Evolutionary conservation across 441 rosid genomes (phyloP).

Genomic region (Adansonia madagascariensis): DNA sequence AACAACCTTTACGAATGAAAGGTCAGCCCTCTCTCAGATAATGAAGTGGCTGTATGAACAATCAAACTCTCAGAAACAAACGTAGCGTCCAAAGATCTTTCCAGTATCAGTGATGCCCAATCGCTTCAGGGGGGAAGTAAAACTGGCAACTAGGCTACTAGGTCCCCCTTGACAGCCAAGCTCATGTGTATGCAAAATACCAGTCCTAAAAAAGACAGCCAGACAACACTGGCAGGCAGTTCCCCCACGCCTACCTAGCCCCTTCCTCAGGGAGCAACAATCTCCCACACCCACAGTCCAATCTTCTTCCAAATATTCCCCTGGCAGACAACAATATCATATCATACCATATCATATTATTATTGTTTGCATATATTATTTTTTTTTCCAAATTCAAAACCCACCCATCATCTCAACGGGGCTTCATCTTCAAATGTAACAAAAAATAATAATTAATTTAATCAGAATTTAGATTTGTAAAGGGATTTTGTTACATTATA

Average conservation of each 20-base stretch:
- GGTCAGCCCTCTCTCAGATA: neutral
- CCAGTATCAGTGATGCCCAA: constrained; percentile 7
- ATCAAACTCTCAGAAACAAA: neutral
- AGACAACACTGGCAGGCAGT: constrained; percentile 30
- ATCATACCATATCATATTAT: neutral
- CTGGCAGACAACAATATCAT: neutral
- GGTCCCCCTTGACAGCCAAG: constrained; percentile 30
- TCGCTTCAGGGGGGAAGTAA: neutral
- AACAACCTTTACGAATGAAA: neutral
- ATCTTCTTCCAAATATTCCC: constrained; percentile 35
- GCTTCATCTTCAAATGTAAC: neutral
- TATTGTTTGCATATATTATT: too few species aligned
- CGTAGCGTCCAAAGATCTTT: constrained; percentile 24
- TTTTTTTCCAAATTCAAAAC: neutral
- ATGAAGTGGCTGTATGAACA: neutral
- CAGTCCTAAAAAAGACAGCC: constrained; percentile 12
- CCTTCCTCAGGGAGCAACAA: constrained; percentile 35
- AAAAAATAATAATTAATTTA: neutral
- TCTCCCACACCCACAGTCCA: too few species aligned
- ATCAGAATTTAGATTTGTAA: constrained; percentile 6
- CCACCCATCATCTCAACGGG: neutral
- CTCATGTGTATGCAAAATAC: constrained; percentile 20
- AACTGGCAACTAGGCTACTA: neutral
- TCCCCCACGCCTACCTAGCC: constrained; percentile 12
- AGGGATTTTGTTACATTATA: constrained; percentile 19